Evolutionary conservation across 495 filamentous ascomycete species (phyloP).

Genomic region (Letharia columbiana): DNA sequence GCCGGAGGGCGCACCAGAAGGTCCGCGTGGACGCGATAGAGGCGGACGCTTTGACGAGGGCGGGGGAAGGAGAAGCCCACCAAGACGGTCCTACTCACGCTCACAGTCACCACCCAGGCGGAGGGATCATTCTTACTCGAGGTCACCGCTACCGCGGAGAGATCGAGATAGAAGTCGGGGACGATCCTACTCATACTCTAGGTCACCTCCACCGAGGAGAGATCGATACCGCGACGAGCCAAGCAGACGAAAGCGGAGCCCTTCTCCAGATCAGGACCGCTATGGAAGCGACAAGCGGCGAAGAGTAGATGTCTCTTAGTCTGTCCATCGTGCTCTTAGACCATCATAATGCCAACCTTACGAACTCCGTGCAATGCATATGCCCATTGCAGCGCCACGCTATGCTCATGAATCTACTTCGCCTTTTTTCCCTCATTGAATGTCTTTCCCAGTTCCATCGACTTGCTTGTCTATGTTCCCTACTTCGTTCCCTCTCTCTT

Average conservation of each 20-base stretch:
- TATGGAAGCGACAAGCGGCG: conserved; percentile 57
- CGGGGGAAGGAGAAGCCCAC: conserved; percentile 18
- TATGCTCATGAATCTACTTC: conserved; percentile 4
- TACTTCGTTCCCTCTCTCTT: conserved; percentile 65
- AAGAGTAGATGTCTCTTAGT: conserved; percentile 39
- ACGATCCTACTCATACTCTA: conserved; percentile 26
- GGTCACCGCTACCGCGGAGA: conserved; percentile 30
- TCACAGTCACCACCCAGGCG: conserved; percentile 31
- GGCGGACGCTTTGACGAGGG: conserved; percentile 22
- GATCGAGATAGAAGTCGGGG: conserved; percentile 20
- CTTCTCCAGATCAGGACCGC: conserved; percentile 51
- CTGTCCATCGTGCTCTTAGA: neutral
- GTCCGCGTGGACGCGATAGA: conserved; percentile 21
- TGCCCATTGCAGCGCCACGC: conserved; percentile 12
- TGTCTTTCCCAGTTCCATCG: neutral
- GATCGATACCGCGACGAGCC: conserved; percentile 45
- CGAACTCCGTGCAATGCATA: conserved; percentile 11
- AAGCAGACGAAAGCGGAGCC: conserved; percentile 53
- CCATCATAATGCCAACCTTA: neutral
- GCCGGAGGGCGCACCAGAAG: conserved; percentile 23
- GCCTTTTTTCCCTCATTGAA: no score
- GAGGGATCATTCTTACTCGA: conserved; percentile 25
- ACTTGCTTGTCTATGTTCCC: no score
- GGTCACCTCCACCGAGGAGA: conserved; percentile 31
- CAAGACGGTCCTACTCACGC: conserved; percentile 20